Evolutionary conservation across 2,329 filamentous ascomycete genomes (phyloP).

Genomic region (Lasiodiplodia theobromae): DNA sequence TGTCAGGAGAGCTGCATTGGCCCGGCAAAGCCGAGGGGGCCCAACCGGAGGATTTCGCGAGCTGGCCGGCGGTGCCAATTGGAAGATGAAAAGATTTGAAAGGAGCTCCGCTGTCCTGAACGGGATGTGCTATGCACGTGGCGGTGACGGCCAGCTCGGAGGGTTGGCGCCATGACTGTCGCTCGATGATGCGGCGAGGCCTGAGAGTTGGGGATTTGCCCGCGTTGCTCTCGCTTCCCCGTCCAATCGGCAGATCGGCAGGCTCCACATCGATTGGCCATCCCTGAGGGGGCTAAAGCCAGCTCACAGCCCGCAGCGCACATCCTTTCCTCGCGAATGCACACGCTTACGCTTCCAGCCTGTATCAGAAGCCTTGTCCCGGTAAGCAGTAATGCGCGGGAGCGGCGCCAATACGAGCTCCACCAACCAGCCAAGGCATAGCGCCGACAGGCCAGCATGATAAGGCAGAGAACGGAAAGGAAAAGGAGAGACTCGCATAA

Average conservation of each 20-base stretch:
- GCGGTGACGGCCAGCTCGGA: background rate
- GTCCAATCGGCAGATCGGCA: constrained; percentile 12
- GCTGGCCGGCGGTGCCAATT: background rate
- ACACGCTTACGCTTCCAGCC: constrained; percentile 6
- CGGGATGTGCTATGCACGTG: constrained; percentile 6
- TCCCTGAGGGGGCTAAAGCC: constrained; percentile 2
- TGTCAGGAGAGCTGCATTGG: background rate
- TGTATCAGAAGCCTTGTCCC: constrained; percentile 7
- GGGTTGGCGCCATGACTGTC: background rate
- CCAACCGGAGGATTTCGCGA: constrained; percentile 10
- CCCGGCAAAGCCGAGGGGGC: background rate
- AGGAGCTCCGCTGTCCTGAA: background rate
- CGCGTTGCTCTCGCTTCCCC: background rate
- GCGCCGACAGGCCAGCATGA: background rate
- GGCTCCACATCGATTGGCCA: background rate
- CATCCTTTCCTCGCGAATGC: constrained; percentile 2
- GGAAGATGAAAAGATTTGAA: background rate
- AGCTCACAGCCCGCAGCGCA: background rate
- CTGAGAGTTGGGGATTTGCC: background rate
- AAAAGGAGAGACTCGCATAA: background rate
- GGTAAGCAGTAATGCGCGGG: constrained; percentile 22
- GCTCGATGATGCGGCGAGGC: too few species aligned
- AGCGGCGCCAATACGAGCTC: constrained; percentile 6
- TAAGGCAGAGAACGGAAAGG: background rate
- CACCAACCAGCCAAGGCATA: background rate